phyloP scores from a whole-genome alignment of 1,284 basidiomycete genomes.

The Ganoderma boninense region DNA sequence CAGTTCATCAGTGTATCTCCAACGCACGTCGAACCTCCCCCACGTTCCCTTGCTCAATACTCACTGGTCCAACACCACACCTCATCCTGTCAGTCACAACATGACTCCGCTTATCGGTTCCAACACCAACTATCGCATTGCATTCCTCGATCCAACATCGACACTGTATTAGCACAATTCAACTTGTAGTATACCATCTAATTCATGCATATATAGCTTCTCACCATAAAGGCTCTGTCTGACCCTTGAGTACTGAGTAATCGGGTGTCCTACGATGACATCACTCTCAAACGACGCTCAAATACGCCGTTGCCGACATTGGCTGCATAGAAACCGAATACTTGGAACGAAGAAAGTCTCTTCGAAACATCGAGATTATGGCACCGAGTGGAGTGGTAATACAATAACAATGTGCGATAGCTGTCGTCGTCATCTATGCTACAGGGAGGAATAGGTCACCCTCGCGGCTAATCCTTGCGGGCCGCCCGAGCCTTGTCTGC shows the following conservation, averaged over 20 bases:
- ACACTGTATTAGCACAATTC: slow-evolving; percentile 32
- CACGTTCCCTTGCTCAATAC: not conserved
- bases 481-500: slow-evolving; percentile 59
- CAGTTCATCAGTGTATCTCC: slow-evolving; percentile 34
- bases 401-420: slow-evolving; percentile 35
- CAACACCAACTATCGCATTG: slow-evolving; percentile 17
- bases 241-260: not conserved
- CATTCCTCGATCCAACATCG: slow-evolving; percentile 30
- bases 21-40: slow-evolving; percentile 15
- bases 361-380: slow-evolving; percentile 18
- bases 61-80: not conserved
- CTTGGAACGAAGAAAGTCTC: not conserved
- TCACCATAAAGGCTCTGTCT: not conserved
- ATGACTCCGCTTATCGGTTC: not conserved
- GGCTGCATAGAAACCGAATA: not conserved
- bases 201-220: not conserved
- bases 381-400: slow-evolving; percentile 24
- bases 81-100: not conserved
- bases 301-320: not conserved
- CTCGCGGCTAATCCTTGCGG: slow-evolving; percentile 53
- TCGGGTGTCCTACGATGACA: not conserved
- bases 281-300: not conserved
- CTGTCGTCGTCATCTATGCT: slow-evolving; percentile 24
- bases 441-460: slow-evolving; percentile 19
- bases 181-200: slow-evolving; percentile 35